These are phyloP conservation scores for Closterium sp. DNA, from an alignment of 139 green algal genomes.

Conservation along the genomic window DNA sequence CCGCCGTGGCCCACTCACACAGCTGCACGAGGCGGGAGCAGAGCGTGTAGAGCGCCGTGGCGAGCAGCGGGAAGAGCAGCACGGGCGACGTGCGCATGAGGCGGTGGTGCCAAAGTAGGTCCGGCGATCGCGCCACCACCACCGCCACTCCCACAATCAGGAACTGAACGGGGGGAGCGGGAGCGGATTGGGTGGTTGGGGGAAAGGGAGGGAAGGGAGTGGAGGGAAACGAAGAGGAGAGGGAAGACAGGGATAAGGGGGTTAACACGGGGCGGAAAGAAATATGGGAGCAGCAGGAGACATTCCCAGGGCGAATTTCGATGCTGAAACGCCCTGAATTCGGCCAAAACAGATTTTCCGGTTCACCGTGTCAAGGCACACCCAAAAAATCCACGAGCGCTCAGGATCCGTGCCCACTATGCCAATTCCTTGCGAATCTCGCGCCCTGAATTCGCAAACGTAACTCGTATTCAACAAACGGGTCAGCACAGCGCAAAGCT, in stretches of 20 bases:
- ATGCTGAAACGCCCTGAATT: too few relatives aligned
- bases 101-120: constrained; percentile 24
- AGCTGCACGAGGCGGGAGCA: constrained; percentile 28
- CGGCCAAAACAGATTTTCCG: too few relatives aligned
- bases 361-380: too few relatives aligned
- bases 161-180: background rate
- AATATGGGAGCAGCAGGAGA: background rate
- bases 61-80: constrained; percentile 32
- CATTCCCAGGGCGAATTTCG: too few relatives aligned
- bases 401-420: too few relatives aligned
- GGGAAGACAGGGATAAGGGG: background rate
- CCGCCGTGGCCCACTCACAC: background rate
- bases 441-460: background rate
- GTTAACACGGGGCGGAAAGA: background rate
- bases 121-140: constrained; percentile 8
- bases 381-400: too few relatives aligned
- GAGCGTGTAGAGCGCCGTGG: constrained; percentile 7
- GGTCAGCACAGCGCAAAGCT: background rate
- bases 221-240: background rate
- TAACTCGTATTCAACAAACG: background rate
- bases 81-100: constrained; percentile 14
- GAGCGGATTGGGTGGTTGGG: background rate
- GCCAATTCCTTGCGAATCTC: too few relatives aligned
- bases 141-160: constrained; percentile 24
- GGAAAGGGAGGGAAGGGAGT: background rate